Percentiles rank a stretch among this genome's conserved stretches.
These are phyloP conservation scores for Paecilomyces sp. DNA, from an alignment of 2,329 filamentous ascomycete genomes.

Conservation along the genomic window DNA sequence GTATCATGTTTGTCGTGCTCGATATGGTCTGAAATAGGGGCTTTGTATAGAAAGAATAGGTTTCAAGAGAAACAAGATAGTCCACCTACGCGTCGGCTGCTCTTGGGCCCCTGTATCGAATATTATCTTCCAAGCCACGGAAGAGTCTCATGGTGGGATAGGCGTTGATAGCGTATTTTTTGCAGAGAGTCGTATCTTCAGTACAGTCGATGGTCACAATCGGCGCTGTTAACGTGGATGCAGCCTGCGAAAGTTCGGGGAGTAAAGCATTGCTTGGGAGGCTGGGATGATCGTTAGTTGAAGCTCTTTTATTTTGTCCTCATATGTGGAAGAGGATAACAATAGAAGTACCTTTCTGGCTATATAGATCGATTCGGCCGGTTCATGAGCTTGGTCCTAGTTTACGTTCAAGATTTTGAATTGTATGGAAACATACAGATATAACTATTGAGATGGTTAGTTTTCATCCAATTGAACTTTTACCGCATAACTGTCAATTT, in stretches of 20 bases:
- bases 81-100: conserved; percentile 18
- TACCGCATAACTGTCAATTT: neutral
- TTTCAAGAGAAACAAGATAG: too few species aligned
- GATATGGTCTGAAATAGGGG: too few species aligned
- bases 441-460: neutral
- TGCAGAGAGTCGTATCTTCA: neutral
- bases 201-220: neutral
- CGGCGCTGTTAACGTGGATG: neutral
- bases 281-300: neutral
- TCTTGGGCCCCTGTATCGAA: conserved; percentile 40
- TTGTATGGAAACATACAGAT: neutral
- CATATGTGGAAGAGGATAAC: too few species aligned
- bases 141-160: conserved; percentile 44
- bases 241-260: neutral
- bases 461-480: neutral
- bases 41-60: too few species aligned
- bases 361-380: neutral
- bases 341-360: neutral
- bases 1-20: too few species aligned
- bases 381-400: neutral
- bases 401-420: neutral
- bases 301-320: neutral
- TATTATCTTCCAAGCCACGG: conserved; percentile 23
- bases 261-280: neutral
- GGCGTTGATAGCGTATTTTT: conserved; percentile 35